Evolutionary conservation across 768 basidiomycete genomes (phyloP), one percentile per base, ranked within the genome.

Genomic region (Thelephora aurantiotincta): DNA sequence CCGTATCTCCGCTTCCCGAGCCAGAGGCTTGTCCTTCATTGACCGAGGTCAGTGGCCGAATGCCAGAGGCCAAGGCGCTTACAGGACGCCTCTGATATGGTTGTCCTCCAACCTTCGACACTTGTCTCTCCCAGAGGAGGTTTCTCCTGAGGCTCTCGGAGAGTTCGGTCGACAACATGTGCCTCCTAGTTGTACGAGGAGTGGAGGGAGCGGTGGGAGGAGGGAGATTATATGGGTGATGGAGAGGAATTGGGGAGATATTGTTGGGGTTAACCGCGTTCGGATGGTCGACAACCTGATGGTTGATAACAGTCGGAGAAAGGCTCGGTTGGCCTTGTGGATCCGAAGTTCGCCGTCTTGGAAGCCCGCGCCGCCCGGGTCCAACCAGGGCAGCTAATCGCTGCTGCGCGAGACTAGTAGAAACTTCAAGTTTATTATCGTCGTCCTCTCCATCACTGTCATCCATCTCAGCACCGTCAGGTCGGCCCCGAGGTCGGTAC

Each of bases 81-180:
- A 50, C 58, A 20, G 61, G 41, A 42, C 64, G 55, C 33, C 38
- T 41, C 22, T 22, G 16, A 18, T 16, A 22, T 9, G 18, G 18
- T 16, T 22, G 18, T 18, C 38, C 22, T 41, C 60, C 56, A 1
- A 65, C 68, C 51, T 67, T 68, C 59, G 76, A 76, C 52, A 82
- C 73, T 52, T 82, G 79, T 12, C 82, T 71, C 54, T 81, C 85
- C 87, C 87, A 89, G 5, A 92, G 63, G 48, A 92, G 59, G 55
- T 91, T 85, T 42, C 82, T 69, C 18, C 91, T 70, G 52, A 94
- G 64, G 50, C 80, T 83, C 63, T 94, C 91, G 30, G 83, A 82
- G 58, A 94, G 68, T 63, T 94, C 91, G 3, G 80, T 82, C 48
- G 79, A 71, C 42, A 93, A 69, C 86, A 93, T 93, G 54, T 75